These are phyloP conservation scores for Boletus sp. DNA, from an alignment of 768 basidiomycete genomes.

Conservation along the genomic window DNA sequence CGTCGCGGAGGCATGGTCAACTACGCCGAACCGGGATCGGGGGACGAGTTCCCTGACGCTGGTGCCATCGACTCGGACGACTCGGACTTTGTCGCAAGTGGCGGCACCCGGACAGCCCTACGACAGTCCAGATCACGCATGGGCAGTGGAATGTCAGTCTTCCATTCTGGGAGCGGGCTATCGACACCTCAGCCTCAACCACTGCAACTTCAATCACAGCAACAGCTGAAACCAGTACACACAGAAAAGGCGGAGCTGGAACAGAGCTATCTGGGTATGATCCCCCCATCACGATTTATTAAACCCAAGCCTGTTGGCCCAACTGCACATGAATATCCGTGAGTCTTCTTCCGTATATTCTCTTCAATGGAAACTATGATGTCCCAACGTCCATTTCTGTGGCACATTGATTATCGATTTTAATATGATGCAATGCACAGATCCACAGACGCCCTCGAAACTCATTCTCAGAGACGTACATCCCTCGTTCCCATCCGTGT, in stretches of 20 bases:
- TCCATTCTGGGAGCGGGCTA: constrained; percentile 49
- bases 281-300: constrained; percentile 80
- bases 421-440: constrained; percentile 38
- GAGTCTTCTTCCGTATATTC: constrained; percentile 35
- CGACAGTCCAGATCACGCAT: constrained; percentile 43
- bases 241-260: constrained; percentile 62
- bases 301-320: constrained; percentile 52
- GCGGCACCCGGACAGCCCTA: constrained; percentile 56
- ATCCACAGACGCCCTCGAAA: constrained; percentile 58
- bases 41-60: constrained; percentile 77
- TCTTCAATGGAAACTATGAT: constrained; percentile 4
- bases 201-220: constrained; percentile 16
- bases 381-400: constrained; percentile 16
- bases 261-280: constrained; percentile 85
- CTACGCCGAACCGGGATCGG: constrained; percentile 83
- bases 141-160: constrained; percentile 50
- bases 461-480: constrained; percentile 51
- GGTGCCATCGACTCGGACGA: constrained; percentile 83
- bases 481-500: constrained; percentile 88
- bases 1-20: constrained; percentile 73
- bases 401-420: constrained; percentile 13
- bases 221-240: constrained; percentile 18
- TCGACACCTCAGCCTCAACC: constrained; percentile 33
- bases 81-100: constrained; percentile 73
- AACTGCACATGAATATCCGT: constrained; percentile 75